Percentiles rank a stretch among this genome's conserved stretches.
phyloP scores from a whole-genome alignment of 495 filamentous ascomycete genomes.

The Talaromyces ruber region DNA sequence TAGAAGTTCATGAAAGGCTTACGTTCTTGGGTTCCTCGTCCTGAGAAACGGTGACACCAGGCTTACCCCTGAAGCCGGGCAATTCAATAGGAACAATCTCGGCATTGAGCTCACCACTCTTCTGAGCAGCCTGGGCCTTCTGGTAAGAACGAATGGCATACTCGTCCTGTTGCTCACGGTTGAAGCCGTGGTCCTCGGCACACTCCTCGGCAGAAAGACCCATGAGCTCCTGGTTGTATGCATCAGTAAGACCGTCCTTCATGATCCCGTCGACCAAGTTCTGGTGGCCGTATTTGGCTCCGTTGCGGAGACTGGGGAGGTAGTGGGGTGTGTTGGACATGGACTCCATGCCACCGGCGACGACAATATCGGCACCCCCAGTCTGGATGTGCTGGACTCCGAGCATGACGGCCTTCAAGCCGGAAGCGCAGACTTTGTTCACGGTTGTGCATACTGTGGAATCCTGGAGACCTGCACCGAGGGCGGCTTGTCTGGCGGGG shows the following conservation, averaged over 20 bases:
- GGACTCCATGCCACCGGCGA: constrained; percentile 90
- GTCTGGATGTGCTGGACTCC: constrained; percentile 95
- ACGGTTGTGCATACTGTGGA: constrained; percentile 81
- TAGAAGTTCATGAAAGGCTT: constrained; percentile 10
- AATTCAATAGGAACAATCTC: constrained; percentile 92
- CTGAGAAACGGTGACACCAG: constrained; percentile 64
- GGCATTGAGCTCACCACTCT: constrained; percentile 63
- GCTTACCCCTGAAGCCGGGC: constrained; percentile 81
- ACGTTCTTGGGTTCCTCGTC: constrained; percentile 96
- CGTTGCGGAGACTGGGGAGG: constrained; percentile 70
- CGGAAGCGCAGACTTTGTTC: constrained; percentile 97
- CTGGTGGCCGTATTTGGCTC: constrained; percentile 85
- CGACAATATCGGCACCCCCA: constrained; percentile 79
- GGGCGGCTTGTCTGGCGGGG: constrained; percentile 86
- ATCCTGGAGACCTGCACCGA: constrained; percentile 74
- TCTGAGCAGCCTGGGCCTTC: constrained; percentile 79
- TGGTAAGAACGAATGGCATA: constrained; percentile 91
- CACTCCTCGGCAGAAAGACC: constrained; percentile 89
- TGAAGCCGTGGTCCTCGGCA: constrained; percentile 71
- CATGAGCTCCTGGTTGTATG: constrained; percentile 91
- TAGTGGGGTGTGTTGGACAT: constrained; percentile 99
- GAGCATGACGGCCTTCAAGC: constrained; percentile 87
- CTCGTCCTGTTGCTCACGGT: constrained; percentile 76
- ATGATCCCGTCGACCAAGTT: constrained; percentile 81
- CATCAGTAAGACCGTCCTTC: constrained; percentile 87